Evolutionary conservation across 306 rosid species (phyloP), one percentile per base, ranked within the genome.

Genomic region (Cucumis melo): DNA sequence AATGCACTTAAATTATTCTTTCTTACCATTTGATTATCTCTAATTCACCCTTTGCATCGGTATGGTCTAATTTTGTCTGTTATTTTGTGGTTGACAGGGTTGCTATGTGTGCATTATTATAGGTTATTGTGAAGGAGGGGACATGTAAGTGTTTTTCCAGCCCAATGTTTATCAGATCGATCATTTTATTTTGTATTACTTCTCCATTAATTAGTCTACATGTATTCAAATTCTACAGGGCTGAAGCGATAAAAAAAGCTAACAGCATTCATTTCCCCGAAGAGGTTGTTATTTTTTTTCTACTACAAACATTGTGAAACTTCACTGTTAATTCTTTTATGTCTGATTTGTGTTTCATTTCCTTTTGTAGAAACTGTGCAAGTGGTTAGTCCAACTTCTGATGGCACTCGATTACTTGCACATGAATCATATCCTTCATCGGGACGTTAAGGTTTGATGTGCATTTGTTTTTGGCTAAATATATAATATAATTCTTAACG

Each of bases 341-440:
- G 38, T 77, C 76, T 81, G 54, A 72, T 27, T 50, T 51, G 15
- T 14, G 53, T 48, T 14, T 21, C 8, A 42, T 56, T 60, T 53
- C 78, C 55, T 76, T 72, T 12, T 59, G 75, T 88, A 95, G 99
- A 95, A 87, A 83, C 93, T 95, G 62, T 95, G 98, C 82, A 92
- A 86, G 87, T 95, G 99, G 99, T 96, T 95, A 19, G 99, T 95
- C 79, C 98, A 95, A 82, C 99, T 95, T 88, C 93, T 95, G 75
- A 95, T 95, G 99, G 99, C 98, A 15, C 96, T 95, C 20, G 93
- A 92, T 51, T 92, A 95, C 88, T 85, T 95, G 91, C 99, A 95
- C 84, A 78, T 79, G 92, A 95, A 86, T 83, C 99, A 95, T 81
- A 87, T 95, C 85, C 99, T 95, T 85, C 99, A 95, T 64, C 98